Evolutionary conservation across 2,329 filamentous ascomycete species (phyloP).

Genomic region (Aspergillus tamarii): DNA sequence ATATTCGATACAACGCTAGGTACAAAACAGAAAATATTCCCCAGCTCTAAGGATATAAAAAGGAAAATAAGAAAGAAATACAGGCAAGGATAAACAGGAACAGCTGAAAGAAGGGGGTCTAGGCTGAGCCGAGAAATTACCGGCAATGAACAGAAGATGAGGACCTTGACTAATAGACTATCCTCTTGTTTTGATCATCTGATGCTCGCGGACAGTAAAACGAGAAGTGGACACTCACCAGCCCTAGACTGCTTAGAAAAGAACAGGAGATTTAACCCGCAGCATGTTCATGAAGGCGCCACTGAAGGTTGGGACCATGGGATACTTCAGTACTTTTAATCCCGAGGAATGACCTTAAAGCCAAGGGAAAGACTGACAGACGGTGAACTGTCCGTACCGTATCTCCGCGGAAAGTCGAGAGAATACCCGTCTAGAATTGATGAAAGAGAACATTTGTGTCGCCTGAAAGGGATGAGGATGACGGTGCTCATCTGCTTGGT

Average conservation of each 20-base stretch:
- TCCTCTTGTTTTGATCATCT: background rate
- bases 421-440: background rate
- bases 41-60: background rate
- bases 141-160: background rate
- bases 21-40: background rate
- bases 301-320: background rate
- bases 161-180: background rate
- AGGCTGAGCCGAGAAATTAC: background rate
- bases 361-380: background rate
- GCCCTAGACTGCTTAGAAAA: background rate
- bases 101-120: background rate
- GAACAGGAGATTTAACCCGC: background rate
- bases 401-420: conserved; percentile 12
- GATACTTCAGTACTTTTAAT: background rate
- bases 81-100: background rate
- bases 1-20: background rate
- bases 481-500: background rate
- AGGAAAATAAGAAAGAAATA: background rate
- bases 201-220: background rate
- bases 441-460: background rate
- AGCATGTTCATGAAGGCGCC: background rate
- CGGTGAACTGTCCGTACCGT: background rate
- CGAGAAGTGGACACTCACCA: background rate
- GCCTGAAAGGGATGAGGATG: background rate
- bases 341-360: background rate